Base-by-base conservation (phyloP, 495 filamentous ascomycete species). In the Xylaria acuta region DNA sequence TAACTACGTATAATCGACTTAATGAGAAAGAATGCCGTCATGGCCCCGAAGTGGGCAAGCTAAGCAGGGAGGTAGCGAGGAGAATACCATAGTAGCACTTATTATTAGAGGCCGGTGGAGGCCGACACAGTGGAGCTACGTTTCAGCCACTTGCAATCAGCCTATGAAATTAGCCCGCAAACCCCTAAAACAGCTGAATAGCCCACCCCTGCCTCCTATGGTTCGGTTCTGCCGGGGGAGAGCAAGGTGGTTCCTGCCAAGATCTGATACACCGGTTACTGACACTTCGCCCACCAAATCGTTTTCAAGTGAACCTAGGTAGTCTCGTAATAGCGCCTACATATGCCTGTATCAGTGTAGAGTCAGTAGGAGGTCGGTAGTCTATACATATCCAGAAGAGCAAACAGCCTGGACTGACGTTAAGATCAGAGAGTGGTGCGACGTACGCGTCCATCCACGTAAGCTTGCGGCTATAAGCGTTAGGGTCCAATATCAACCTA, bases 381-480 rank as follows among this genome's bases (percentile, higher is more conserved):
- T n/a, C n/a, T n/a, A n/a, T n/a, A n/a, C n/a, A n/a, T n/a, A n/a
- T n/a, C n/a, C n/a, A n/a, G n/a, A n/a, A n/a, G n/a, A n/a, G 18
- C 16, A 5, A 63, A 27, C 22, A 27, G 38, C 5, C n/a, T 43
- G 59, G 56, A n/a, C 59, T 63, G 12, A 41, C 12, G 38, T 43
- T 41, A 18, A 64, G n/a, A 41, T 40, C 59, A 40, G n/a, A 30
- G 22, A 30, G 22, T 64, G 30, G 20, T 51, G 47, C n/a, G 30
- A 60, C 53, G 30, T 59, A 69, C 67, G 67, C 67, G 67, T 59
- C 53, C 38, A n/a, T 18, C 51, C 12, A 59, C 67, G 67, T 69
- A 58, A 69, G 67, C 67, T 14, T 34, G 67, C 53, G 25, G 40
- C 0, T 12, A 22, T 51, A 20, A 49, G 20, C 14, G n/a, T 40